These are phyloP conservation scores for Aegilops speltoides DNA, from an alignment of 176 grass and related monocot genomes.

Conservation along the genomic window DNA sequence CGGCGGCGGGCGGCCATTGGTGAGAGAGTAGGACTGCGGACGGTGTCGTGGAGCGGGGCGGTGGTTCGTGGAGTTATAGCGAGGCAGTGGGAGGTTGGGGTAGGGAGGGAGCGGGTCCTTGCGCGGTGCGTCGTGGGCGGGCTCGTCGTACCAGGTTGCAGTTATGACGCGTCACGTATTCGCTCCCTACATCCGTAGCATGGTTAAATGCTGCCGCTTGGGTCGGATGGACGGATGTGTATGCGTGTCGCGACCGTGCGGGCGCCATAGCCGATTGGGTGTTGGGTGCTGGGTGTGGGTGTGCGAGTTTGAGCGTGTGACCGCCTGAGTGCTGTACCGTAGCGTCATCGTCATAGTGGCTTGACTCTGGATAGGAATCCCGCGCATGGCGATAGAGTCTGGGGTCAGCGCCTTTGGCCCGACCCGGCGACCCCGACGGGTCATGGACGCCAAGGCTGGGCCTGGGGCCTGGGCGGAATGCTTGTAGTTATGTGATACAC, in stretches of 20 bases:
- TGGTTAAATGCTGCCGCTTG: constrained; percentile 1
- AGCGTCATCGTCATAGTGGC: background rate
- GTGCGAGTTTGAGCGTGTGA: background rate
- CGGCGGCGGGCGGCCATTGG: constrained; percentile 44
- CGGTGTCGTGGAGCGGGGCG: constrained; percentile 21
- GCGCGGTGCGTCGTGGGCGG: constrained; percentile 29
- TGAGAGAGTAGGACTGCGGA: background rate
- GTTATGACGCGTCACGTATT: constrained; percentile 12
- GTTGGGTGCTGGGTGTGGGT: no score
- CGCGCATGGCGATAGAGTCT: no score
- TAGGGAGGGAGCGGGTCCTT: background rate
- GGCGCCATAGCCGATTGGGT: background rate
- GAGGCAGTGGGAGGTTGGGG: constrained; percentile 16
- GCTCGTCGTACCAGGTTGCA: background rate
- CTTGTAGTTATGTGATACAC: no score
- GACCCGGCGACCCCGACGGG: background rate
- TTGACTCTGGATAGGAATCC: background rate
- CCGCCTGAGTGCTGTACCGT: background rate
- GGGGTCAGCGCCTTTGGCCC: no score
- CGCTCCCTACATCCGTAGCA: background rate
- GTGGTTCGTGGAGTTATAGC: constrained; percentile 30
- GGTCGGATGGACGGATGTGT: background rate
- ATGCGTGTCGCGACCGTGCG: background rate
- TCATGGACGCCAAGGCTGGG: background rate
- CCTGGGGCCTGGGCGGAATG: background rate